Evolutionary conservation across 345 rosid genomes (phyloP).

Genomic region (Angophora floribunda): DNA sequence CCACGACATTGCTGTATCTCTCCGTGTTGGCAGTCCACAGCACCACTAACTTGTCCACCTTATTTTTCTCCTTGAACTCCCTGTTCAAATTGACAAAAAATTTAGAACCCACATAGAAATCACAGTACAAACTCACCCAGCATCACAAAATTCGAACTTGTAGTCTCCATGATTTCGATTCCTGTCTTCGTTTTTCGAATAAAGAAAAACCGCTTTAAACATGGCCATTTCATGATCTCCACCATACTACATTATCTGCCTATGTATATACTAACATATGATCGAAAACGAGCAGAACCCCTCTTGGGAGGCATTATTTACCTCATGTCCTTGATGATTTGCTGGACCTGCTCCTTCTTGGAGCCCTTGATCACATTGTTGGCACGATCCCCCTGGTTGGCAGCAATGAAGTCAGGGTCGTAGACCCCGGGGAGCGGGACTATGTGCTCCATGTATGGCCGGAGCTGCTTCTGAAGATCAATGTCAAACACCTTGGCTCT

Average conservation of each 20-base stretch:
- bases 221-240: background rate
- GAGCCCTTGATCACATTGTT: slow-evolving; percentile 79
- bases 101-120: background rate
- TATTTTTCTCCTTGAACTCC: slow-evolving; percentile 80
- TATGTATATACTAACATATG: background rate
- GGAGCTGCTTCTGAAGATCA: slow-evolving; percentile 85
- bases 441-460: slow-evolving; percentile 95
- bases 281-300: background rate
- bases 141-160: background rate
- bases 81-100: slow-evolving; percentile 9
- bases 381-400: slow-evolving; percentile 92
- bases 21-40: slow-evolving; percentile 99
- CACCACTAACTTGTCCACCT: slow-evolving; percentile 86
- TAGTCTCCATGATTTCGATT: background rate
- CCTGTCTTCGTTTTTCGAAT: background rate
- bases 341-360: slow-evolving; percentile 79
- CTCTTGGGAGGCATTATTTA: slow-evolving; percentile 2
- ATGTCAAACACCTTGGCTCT: slow-evolving; percentile 85
- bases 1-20: slow-evolving; percentile 81
- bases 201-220: background rate
- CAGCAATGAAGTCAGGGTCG: slow-evolving; percentile 92
- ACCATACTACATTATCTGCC: background rate
- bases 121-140: background rate
- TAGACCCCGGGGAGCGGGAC: slow-evolving; percentile 92
- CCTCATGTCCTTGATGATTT: slow-evolving; percentile 85